Evolutionary conservation across 2,329 filamentous ascomycete species (phyloP).

Genomic region (Clonostachys solani): DNA sequence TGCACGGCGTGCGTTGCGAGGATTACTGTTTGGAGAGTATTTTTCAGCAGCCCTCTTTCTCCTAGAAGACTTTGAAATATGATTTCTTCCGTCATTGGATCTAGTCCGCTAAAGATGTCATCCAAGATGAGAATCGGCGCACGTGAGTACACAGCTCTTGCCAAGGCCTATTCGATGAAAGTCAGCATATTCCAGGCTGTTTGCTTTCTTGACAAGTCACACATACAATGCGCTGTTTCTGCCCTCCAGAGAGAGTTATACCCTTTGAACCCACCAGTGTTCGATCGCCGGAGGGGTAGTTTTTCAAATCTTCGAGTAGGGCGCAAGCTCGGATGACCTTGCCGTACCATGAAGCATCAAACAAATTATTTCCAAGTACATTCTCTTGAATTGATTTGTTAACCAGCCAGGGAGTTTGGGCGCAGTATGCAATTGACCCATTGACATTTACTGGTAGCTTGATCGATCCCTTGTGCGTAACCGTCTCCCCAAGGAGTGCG

Average conservation of each 20-base stretch:
- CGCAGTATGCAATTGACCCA: slow-evolving; percentile 19
- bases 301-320: slow-evolving; percentile 20
- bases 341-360: slow-evolving; percentile 21
- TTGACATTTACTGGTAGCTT: slow-evolving; percentile 50
- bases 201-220: not conserved
- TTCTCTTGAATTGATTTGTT: slow-evolving; percentile 29
- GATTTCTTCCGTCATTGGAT: slow-evolving; percentile 31
- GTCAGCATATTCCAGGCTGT: not conserved
- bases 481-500: slow-evolving; percentile 65
- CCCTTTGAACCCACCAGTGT: slow-evolving; percentile 34
- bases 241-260: slow-evolving; percentile 34
- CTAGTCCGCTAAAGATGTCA: slow-evolving; percentile 63
- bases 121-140: slow-evolving; percentile 75
- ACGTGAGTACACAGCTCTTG: slow-evolving; percentile 74
- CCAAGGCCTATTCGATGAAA: slow-evolving; percentile 47
- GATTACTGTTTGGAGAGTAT: slow-evolving; percentile 18
- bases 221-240: slow-evolving; percentile 24
- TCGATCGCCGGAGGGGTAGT: slow-evolving; percentile 24
- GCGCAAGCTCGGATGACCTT: slow-evolving; percentile 25
- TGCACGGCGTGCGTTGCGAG: slow-evolving; percentile 23
- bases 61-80: slow-evolving; percentile 33
- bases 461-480: slow-evolving; percentile 60
- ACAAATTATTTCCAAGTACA: slow-evolving; percentile 24
- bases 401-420: slow-evolving; percentile 22
- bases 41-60: slow-evolving; percentile 22